Evolutionary conservation across 2,329 filamentous ascomycete species (phyloP).

Genomic region (Epichloe sibirici): DNA sequence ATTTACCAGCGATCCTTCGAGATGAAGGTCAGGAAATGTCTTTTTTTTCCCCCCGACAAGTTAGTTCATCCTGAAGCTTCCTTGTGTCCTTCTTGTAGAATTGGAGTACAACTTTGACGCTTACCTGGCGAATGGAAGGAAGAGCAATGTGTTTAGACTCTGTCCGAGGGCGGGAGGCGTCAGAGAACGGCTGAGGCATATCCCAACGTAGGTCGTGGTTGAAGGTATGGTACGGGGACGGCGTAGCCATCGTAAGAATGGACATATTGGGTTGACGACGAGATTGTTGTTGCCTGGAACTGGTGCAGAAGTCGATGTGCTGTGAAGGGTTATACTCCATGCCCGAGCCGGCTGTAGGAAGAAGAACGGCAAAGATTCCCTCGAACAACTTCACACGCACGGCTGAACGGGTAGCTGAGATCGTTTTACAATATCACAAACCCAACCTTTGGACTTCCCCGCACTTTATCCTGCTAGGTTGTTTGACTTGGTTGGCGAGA

Average conservation of each 20-base stretch:
- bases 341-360: conserved; percentile 9
- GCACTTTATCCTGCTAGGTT: background rate
- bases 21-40: conserved; percentile 31
- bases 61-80: background rate
- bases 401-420: background rate
- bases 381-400: background rate
- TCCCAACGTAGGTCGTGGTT: conserved; percentile 29
- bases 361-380: background rate
- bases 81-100: background rate
- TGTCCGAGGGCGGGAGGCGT: conserved; percentile 22
- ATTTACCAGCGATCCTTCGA: conserved; percentile 10
- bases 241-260: conserved; percentile 34
- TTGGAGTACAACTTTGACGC: background rate
- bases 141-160: conserved; percentile 32
- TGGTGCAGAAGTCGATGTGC: conserved; percentile 17
- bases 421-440: background rate
- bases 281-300: conserved; percentile 14
- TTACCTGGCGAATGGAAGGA: conserved; percentile 42
- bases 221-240: conserved; percentile 29
- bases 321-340: conserved; percentile 31
- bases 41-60: conserved; percentile 20
- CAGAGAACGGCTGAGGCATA: conserved; percentile 18
- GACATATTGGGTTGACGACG: conserved; percentile 31
- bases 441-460: background rate
- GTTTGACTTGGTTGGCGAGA: background rate